Base-by-base conservation (phyloP, 495 filamentous ascomycete species). In the Stereocaulon alpinum region DNA sequence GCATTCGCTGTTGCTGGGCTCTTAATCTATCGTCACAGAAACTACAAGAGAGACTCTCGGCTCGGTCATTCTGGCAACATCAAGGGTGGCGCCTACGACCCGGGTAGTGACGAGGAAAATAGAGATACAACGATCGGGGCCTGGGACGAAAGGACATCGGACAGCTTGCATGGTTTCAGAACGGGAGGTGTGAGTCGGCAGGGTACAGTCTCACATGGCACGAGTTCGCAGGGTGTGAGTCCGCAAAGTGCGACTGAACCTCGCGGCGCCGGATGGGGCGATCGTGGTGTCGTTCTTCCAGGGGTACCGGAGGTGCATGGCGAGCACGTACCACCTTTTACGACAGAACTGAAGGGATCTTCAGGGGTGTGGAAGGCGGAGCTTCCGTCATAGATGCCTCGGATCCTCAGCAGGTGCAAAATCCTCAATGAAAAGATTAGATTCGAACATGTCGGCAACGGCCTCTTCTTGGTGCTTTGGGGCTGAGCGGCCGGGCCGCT, bases 291-390 rank as follows among this genome's bases (percentile, higher is more conserved):
- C n/a, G 49, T 37, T 18, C 2, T 52, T 37, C 27, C 14, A 52
- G 34, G 27, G n/a, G 20, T 52, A 29, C 49, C 49, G 17, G 49
- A 52, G 34, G 49, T 52, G 17, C 49, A 52, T 10, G 49, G 49
- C 18, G 49, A 52, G 30, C 49, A 52, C 17, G 34, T 52, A 20
- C 49, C 49, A 52, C 17, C 49, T 18, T 52, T 34, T 10, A 34
- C 49, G 29, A 52, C 49, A 37, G 49, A 52, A n/a, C 17, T 52
- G 20, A 32, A 32, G 20, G 49, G 49, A 18, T 34, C 49, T 10
- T 10, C 9, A 32, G 49, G 49, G 5, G 49, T 52, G 17, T 18
- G 34, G 27, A 52, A 32, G 49, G 30, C 17, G 17, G 49, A 52
- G 20, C 49, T 52, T 52, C 17, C 49, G 29, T 18, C 49, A 18